Evolutionary conservation across 257 asterid genomes (phyloP).

Genomic region (Lithospermum erythrorhizon): DNA sequence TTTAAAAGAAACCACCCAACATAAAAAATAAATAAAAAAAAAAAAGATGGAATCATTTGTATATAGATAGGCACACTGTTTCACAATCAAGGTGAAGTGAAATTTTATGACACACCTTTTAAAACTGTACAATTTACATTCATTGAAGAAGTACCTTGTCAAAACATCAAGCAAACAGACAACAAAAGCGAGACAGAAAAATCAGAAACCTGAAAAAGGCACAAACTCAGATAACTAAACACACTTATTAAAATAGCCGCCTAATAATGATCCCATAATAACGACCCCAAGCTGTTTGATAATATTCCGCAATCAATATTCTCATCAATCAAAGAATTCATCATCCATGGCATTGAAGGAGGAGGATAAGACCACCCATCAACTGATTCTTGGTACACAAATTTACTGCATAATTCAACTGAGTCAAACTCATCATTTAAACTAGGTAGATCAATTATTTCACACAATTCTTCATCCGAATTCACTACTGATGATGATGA

Average conservation of each 20-base stretch:
- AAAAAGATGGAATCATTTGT: neutral
- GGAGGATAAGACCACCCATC: neutral
- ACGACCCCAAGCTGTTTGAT: neutral
- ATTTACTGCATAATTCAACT: neutral
- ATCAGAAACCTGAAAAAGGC: neutral
- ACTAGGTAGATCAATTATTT: neutral
- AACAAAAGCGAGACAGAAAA: neutral
- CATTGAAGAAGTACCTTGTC: neutral
- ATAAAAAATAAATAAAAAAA: no score
- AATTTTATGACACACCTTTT: neutral
- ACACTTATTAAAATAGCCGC: neutral
- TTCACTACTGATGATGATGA: neutral
- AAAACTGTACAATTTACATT: neutral
- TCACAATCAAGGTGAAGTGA: neutral
- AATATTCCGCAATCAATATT: neutral
- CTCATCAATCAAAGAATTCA: neutral
- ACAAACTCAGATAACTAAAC: neutral
- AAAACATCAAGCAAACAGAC: neutral
- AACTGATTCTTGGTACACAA: neutral
- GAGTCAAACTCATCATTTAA: neutral
- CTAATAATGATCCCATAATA: constrained; percentile 1
- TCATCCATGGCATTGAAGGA: constrained; percentile 5
- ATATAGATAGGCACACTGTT: neutral
- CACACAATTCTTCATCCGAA: constrained; percentile 1
- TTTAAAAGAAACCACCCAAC: no score